phyloP scores from a whole-genome alignment of 2,329 filamentous ascomycete genomes.

The Dendrostoma leiphaemia region DNA sequence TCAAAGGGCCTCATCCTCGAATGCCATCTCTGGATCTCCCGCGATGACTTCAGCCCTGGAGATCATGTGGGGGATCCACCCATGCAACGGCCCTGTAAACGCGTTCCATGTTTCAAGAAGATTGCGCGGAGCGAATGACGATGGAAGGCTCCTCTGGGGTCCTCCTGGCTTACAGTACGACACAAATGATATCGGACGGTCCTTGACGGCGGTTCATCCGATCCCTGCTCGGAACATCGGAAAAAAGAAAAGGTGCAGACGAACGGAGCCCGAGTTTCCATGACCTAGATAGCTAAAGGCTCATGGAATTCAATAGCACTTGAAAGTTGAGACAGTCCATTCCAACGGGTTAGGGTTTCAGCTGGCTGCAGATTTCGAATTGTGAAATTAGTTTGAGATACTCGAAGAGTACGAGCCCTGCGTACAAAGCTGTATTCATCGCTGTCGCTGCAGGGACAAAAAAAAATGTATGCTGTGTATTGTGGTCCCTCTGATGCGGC shows the following conservation, averaged over 20 bases:
- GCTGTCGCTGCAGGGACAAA: no score
- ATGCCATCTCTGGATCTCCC: no score
- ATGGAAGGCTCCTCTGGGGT: neutral
- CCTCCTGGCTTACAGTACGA: neutral
- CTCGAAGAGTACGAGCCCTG: no score
- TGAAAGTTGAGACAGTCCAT: no score
- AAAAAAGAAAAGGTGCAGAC: neutral
- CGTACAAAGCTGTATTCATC: no score
- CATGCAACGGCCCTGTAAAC: neutral
- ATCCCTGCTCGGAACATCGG: neutral
- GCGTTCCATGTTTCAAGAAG: slow-evolving; percentile 2
- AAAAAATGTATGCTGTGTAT: no score
- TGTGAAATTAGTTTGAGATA: no score
- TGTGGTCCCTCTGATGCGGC: neutral
- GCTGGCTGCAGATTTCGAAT: no score
- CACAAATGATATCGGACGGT: neutral
- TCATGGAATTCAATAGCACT: no score
- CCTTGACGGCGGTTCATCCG: neutral
- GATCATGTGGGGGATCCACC: neutral
- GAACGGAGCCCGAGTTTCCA: neutral
- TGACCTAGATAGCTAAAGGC: no score
- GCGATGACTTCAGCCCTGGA: neutral
- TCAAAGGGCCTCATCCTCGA: neutral
- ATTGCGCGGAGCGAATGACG: neutral
- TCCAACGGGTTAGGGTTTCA: no score